These are phyloP conservation scores for Paecilomyces fulvus DNA, from an alignment of 2,329 filamentous ascomycete genomes.

Conservation along the genomic window DNA sequence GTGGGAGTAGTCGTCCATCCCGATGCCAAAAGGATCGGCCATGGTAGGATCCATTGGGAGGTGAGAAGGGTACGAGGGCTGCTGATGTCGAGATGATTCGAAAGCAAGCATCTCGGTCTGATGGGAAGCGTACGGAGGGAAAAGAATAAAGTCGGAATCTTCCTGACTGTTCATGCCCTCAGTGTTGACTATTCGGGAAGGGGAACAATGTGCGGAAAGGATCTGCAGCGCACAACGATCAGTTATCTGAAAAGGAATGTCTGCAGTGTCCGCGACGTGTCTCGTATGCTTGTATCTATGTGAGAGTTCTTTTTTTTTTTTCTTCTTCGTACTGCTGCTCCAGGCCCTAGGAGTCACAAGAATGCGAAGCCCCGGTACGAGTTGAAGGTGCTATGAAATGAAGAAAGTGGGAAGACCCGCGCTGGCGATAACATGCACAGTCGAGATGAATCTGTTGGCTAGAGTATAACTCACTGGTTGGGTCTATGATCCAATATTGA, in stretches of 20 bases:
- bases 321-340: background rate
- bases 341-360: background rate
- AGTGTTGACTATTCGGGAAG: background rate
- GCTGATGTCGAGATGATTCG: constrained; percentile 22
- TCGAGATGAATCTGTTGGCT: too few relatives aligned
- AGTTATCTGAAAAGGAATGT: background rate
- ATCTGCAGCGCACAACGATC: background rate
- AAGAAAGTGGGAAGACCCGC: too few relatives aligned
- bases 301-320: background rate
- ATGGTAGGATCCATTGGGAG: constrained; percentile 25
- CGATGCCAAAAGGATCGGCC: constrained; percentile 22
- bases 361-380: background rate
- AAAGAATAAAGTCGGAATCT: constrained; percentile 15
- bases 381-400: background rate
- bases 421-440: too few relatives aligned
- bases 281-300: background rate
- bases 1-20: constrained; percentile 13
- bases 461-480: too few relatives aligned
- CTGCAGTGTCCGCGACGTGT: background rate
- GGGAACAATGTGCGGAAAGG: background rate
- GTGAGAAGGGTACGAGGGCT: constrained; percentile 20
- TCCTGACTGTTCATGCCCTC: constrained; percentile 13
- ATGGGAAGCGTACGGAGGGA: constrained; percentile 2
- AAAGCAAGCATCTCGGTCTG: constrained; percentile 22
- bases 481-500: too few relatives aligned